Evolutionary conservation across 148 eudicot species (phyloP), one percentile per base, ranked within the genome.

Genomic region (Gaultheria prostrata): DNA sequence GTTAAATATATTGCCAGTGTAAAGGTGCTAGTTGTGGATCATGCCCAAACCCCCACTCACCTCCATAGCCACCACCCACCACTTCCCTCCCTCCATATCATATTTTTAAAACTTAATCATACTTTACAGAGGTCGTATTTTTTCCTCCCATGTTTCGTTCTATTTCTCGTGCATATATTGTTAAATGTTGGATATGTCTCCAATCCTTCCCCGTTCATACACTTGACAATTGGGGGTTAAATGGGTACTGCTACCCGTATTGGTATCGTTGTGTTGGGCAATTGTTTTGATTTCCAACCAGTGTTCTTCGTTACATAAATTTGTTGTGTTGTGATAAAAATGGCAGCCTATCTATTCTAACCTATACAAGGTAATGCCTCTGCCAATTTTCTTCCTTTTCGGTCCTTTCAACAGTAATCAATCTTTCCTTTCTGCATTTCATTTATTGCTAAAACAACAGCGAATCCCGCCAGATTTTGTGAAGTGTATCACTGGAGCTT

Each of bases 381-480:
- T 24, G 30, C 69, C 14, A 13, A 13, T 67, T 30, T 28, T 67
- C 72, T 67, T 26, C 35, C 18, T 26, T 28, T 67, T 28, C 24
- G 7, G 8, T 2, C 72, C 14, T 67, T 67, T 67, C 35, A 67
- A 30, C 39, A 67, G 5, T 67, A 15, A 61, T 4, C 24, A 33
- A 12, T 50, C 24, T 32, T 15, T 50, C 24, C 20, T 18, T 46
- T 81, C 12, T 35, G 26, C 21, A 39, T 14, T 75, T 30, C 0
- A 56, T 82, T 48, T 1, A 76, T 8, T 43, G 53, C 43, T 49
- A 26, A 54, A 53, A 20, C 39, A 79, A 6, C 48, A 84, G 86
- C 30, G 35, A 79, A 69, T 79, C 21, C 83, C 83, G 21, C 65
- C 78, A 72, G 79, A 10, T 17, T 84, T 84, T 71, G 4, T 70